phyloP scores from a whole-genome alignment of 1,284 basidiomycete genomes.

The Ceratobasidium theobromae region DNA sequence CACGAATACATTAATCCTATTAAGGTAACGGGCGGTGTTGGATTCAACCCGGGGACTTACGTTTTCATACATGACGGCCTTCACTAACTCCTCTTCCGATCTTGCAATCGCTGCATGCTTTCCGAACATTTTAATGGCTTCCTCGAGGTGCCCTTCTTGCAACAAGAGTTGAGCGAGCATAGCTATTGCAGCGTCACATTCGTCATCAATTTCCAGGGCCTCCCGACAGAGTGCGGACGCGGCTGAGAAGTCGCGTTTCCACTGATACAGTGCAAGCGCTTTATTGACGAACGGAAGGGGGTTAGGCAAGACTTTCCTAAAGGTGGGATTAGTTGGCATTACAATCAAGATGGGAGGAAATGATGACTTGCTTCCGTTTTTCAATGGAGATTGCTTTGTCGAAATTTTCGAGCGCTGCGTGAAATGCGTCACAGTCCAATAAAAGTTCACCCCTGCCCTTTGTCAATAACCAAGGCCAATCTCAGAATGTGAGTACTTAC shows the following conservation, averaged over 20 bases:
- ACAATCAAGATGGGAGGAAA: neutral
- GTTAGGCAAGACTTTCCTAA: no score
- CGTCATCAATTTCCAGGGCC: constrained; percentile 84
- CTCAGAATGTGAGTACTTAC: constrained; percentile 50
- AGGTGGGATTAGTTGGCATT: constrained; percentile 56
- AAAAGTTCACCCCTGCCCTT: constrained; percentile 84
- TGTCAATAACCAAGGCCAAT: neutral
- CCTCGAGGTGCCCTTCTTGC: constrained; percentile 88
- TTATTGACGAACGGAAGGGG: constrained; percentile 98
- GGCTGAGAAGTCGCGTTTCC: constrained; percentile 84
- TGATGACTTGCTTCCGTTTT: constrained; percentile 59
- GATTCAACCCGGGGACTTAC: constrained; percentile 49
- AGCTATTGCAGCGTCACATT: constrained; percentile 96
- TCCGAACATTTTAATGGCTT: constrained; percentile 87
- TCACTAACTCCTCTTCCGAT: constrained; percentile 87
- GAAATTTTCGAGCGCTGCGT: constrained; percentile 91
- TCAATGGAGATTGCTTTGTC: constrained; percentile 91
- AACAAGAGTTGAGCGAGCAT: constrained; percentile 92
- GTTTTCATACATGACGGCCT: constrained; percentile 85
- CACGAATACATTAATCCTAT: constrained; percentile 32
- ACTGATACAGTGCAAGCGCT: constrained; percentile 93
- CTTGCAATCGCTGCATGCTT: constrained; percentile 83
- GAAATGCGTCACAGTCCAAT: constrained; percentile 87
- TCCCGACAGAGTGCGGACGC: constrained; percentile 87
- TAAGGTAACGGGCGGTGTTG: neutral